These are phyloP conservation scores for Amyloporia xantha DNA, from an alignment of 768 basidiomycete genomes.

Conservation along the genomic window DNA sequence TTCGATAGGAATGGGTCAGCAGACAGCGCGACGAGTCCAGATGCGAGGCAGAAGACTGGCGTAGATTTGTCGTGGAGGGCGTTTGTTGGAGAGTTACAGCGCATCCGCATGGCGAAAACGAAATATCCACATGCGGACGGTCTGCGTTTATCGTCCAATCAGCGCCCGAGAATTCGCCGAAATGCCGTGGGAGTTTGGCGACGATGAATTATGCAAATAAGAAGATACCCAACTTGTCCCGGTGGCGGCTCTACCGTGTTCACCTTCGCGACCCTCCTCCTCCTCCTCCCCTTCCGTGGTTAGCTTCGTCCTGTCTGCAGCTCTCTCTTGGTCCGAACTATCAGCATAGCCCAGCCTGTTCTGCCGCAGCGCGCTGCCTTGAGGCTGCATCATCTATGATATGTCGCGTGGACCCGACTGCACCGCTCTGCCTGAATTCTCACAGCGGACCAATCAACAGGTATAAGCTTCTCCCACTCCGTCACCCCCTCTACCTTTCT, in stretches of 20 bases:
- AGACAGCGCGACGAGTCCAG: not conserved
- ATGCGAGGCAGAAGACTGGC: too few species aligned
- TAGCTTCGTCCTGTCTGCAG: too few species aligned
- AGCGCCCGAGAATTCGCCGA: not conserved
- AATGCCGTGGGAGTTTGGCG: not conserved
- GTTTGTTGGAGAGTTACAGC: not conserved
- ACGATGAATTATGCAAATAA: not conserved
- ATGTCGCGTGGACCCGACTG: conserved; percentile 6
- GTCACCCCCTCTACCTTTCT: conserved; percentile 3
- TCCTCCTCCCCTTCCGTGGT: too few species aligned
- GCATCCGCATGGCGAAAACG: not conserved
- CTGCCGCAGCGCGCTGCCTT: conserved; percentile 3
- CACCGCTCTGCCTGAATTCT: conserved; percentile 6
- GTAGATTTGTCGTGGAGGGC: too few species aligned
- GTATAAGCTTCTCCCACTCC: conserved; percentile 13
- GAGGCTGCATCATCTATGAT: conserved; percentile 4
- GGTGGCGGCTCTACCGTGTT: too few species aligned
- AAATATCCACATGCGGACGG: not conserved
- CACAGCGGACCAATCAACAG: conserved; percentile 4
- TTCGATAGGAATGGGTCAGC: too few species aligned
- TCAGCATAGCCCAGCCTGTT: too few species aligned
- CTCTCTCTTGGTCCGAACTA: too few species aligned
- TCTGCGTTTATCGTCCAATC: conserved; percentile 2
- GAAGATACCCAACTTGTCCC: not conserved
- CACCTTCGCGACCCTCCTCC: too few species aligned